These are phyloP conservation scores for Artemisia tridentata DNA, from an alignment of 129 eudicot species.

Conservation along the genomic window DNA sequence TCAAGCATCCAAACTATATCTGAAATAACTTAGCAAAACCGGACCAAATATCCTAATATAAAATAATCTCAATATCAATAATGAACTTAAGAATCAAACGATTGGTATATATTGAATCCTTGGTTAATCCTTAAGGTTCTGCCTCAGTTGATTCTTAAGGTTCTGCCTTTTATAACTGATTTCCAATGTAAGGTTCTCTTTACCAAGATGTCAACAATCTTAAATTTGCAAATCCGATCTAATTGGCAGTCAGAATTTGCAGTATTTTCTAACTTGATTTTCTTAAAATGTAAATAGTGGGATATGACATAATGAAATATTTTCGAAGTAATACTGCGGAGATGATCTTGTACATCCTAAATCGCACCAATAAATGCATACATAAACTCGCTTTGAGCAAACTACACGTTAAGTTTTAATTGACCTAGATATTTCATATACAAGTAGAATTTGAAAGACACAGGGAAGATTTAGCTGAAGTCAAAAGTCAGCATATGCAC, in stretches of 20 bases:
- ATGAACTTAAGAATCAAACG: not conserved
- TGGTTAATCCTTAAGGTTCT: no score
- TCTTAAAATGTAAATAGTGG: no score
- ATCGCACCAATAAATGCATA: not conserved
- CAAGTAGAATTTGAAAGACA: no score
- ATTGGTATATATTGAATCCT: no score
- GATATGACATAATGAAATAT: no score
- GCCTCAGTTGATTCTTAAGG: not conserved
- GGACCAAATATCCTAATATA: not conserved
- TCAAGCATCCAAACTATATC: not conserved
- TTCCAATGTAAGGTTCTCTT: not conserved
- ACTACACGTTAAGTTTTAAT: no score
- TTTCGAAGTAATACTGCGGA: not conserved
- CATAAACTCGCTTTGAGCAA: not conserved
- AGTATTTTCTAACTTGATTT: no score
- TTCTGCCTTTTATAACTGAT: constrained; percentile 6
- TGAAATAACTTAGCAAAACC: not conserved
- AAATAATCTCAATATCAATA: not conserved
- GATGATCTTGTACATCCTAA: constrained; percentile 4
- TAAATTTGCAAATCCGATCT: not conserved
- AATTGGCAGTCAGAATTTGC: no score
- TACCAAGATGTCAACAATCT: not conserved
- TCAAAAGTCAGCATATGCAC: no score
- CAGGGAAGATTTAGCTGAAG: no score
- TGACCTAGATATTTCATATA: no score